phyloP scores from a whole-genome alignment of 768 basidiomycete genomes.

The Podaxis sp. region DNA sequence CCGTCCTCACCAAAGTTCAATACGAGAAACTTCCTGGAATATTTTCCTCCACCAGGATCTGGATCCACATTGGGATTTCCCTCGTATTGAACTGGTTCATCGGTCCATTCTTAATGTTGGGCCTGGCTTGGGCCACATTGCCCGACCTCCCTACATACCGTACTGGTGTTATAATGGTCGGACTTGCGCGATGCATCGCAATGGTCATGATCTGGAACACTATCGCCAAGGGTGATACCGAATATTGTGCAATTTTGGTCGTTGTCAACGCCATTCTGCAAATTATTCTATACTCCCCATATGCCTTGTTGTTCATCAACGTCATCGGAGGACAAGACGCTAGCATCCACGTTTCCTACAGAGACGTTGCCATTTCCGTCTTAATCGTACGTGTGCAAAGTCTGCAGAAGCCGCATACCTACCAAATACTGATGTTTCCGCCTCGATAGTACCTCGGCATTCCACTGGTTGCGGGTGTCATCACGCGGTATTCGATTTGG shows the following conservation, averaged over 20 bases:
- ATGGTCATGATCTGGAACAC: conserved; percentile 86
- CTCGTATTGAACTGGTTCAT: conserved; percentile 78
- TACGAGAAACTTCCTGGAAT: conserved; percentile 68
- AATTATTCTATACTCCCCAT: conserved; percentile 75
- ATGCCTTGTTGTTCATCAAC: conserved; percentile 72
- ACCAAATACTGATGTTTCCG: background rate
- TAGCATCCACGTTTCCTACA: conserved; percentile 51
- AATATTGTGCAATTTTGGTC: conserved; percentile 81
- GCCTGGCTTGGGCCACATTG: conserved; percentile 79
- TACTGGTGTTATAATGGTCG: conserved; percentile 81
- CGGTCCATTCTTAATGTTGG: conserved; percentile 85
- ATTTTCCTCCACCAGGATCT: conserved; percentile 52
- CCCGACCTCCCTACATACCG: conserved; percentile 77
- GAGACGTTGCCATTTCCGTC: conserved; percentile 62
- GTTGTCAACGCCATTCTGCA: conserved; percentile 80
- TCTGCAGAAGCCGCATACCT: background rate
- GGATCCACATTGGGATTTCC: conserved; percentile 69
- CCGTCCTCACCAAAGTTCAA: conserved; percentile 71
- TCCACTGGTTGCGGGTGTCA: conserved; percentile 66
- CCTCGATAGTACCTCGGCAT: conserved; percentile 75
- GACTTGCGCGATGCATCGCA: conserved; percentile 69
- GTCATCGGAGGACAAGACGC: conserved; percentile 47
- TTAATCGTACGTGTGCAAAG: conserved; percentile 54
- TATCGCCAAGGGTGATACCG: conserved; percentile 63
- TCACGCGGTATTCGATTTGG: conserved; percentile 64